Evolutionary conservation across 2,329 filamentous ascomycete genomes (phyloP).

Genomic region (Clarireedia sp.): DNA sequence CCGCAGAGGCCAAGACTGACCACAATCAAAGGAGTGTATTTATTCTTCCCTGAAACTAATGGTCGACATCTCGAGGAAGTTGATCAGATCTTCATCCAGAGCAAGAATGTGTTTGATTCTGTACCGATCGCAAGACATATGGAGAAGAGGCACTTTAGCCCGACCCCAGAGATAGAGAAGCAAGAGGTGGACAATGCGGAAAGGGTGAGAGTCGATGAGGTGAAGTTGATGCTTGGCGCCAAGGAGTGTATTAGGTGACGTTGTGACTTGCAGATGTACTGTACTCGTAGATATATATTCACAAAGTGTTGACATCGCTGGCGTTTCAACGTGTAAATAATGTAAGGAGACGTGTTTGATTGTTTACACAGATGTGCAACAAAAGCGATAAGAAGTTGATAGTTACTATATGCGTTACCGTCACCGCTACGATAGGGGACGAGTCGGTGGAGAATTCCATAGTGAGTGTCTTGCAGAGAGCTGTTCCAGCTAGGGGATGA

Average conservation of each 20-base stretch:
- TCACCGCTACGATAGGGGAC: no score
- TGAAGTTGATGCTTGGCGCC: conserved; percentile 1
- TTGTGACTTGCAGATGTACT: no score
- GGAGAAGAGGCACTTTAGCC: background rate
- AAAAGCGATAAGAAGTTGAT: background rate
- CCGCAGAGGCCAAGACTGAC: background rate
- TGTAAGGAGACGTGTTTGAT: background rate
- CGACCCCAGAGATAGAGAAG: background rate
- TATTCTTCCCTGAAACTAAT: conserved; percentile 51
- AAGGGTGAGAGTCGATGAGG: background rate
- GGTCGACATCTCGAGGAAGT: conserved; percentile 29
- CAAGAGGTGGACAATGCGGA: background rate
- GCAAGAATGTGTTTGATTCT: background rate
- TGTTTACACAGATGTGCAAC: background rate
- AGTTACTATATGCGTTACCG: background rate
- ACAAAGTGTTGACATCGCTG: background rate
- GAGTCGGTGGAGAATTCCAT: no score
- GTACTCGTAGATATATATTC: no score
- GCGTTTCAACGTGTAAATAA: background rate
- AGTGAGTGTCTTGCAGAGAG: no score
- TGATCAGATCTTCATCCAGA: conserved; percentile 19
- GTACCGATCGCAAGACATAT: conserved; percentile 1
- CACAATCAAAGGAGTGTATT: conserved; percentile 39
- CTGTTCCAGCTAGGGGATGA: no score
- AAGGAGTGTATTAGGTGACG: background rate